Percentiles rank a stretch among this genome's conserved stretches.
These are phyloP conservation scores for Tulasnella sp. DNA, from an alignment of 768 basidiomycete genomes.

Conservation along the genomic window DNA sequence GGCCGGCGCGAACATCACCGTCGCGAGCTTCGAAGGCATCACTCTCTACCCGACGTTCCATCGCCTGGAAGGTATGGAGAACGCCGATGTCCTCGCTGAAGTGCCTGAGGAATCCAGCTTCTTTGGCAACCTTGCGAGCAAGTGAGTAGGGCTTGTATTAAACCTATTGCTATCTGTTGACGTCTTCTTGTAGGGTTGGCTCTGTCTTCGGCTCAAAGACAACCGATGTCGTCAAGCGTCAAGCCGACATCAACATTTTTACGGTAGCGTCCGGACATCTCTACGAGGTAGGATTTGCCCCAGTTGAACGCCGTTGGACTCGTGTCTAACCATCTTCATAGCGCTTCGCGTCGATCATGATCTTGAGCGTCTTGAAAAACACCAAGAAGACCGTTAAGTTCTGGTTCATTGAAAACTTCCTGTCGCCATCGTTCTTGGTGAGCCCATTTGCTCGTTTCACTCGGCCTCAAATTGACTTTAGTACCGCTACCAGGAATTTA, in stretches of 20 bases:
- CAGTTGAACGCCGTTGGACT: conserved; percentile 5
- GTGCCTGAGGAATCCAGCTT: neutral
- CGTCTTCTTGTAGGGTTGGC: conserved; percentile 13
- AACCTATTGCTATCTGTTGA: neutral
- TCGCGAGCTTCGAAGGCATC: conserved; percentile 89
- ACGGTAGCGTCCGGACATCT: conserved; percentile 96
- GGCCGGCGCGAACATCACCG: conserved; percentile 72
- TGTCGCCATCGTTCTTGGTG: conserved; percentile 94
- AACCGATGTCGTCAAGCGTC: conserved; percentile 42
- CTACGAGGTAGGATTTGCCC: conserved; percentile 70
- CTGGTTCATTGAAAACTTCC: conserved; percentile 99
- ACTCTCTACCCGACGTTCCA: conserved; percentile 82
- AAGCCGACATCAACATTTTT: conserved; percentile 98
- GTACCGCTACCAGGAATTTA: conserved; percentile 69
- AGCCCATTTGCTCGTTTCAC: conserved; percentile 40
- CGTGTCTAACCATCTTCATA: conserved; percentile 44
- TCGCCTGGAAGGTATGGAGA: conserved; percentile 76
- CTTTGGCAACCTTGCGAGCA: conserved; percentile 24
- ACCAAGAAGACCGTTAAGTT: conserved; percentile 96
- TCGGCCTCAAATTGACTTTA: neutral
- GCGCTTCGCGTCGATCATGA: conserved; percentile 99
- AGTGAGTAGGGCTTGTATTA: conserved; percentile 5
- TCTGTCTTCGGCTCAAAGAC: conserved; percentile 30
- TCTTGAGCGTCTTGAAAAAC: conserved; percentile 91
- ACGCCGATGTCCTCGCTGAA: conserved; percentile 70